Conservation (phyloP, 805 yeast genomes). For the Yarrowia sp. region DNA sequence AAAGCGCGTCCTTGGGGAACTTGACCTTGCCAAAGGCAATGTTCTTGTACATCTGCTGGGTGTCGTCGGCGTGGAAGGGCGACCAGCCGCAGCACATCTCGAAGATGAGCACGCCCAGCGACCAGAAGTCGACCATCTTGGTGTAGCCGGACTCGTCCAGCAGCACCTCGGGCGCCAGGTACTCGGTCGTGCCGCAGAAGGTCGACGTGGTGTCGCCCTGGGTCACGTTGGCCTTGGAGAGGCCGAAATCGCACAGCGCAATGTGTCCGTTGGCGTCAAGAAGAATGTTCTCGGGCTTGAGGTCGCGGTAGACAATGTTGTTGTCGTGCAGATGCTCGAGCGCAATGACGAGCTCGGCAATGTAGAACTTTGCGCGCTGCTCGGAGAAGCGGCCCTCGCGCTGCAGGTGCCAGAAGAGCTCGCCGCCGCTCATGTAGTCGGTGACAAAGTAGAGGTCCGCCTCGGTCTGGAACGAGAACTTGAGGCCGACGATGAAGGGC, state of each 20-base stretch:
- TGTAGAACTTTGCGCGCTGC: slow-evolving; percentile 92
- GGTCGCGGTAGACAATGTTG: slow-evolving; percentile 93
- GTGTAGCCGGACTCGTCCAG: slow-evolving; percentile 96
- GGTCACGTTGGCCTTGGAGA: slow-evolving; percentile 87
- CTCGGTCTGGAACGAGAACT: slow-evolving; percentile 95
- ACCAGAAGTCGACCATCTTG: slow-evolving; percentile 99
- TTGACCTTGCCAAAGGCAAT: slow-evolving; percentile 98
- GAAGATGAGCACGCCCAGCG: slow-evolving; percentile 90
- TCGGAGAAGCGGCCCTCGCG: slow-evolving; percentile 93
- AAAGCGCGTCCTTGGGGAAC: slow-evolving; percentile 92
- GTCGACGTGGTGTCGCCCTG: slow-evolving; percentile 91
- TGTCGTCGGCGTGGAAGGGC: slow-evolving; percentile 95
- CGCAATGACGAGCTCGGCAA: slow-evolving; percentile 92
- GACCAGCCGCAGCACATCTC: slow-evolving; percentile 99
- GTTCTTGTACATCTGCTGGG: slow-evolving; percentile 98
- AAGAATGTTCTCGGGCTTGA: slow-evolving; percentile 94
- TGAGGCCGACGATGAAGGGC: slow-evolving; percentile 93
- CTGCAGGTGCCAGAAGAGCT: slow-evolving; percentile 93
- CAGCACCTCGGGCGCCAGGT: slow-evolving; percentile 93
- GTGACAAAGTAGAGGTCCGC: slow-evolving; percentile 89
- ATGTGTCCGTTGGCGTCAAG: slow-evolving; percentile 97
- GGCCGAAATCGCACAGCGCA: slow-evolving; percentile 95
- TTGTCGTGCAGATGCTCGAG: slow-evolving; percentile 92
- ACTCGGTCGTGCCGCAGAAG: slow-evolving; percentile 97
- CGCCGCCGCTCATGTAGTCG: slow-evolving; percentile 98